Conservation (phyloP, 2,329 filamentous ascomycete genomes). For the Pochonia chlamydosporia region DNA sequence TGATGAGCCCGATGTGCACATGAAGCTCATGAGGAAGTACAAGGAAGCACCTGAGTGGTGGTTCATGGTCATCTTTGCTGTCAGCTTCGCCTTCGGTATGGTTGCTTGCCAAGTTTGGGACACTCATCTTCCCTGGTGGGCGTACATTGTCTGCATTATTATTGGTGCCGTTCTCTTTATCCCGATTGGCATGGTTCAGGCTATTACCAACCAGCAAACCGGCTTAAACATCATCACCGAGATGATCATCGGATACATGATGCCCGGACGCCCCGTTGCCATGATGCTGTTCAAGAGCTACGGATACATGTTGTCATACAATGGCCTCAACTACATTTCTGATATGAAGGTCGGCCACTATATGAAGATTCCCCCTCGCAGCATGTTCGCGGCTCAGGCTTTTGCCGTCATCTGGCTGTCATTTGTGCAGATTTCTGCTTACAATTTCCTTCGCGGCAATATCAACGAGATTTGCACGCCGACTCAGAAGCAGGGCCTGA, state of each 20-base stretch:
- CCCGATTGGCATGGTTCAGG: constrained; percentile 39
- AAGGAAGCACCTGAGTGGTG: constrained; percentile 51
- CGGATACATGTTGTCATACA: constrained; percentile 39
- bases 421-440: constrained; percentile 29
- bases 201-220: constrained; percentile 43
- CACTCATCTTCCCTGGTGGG: constrained; percentile 40
- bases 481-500: constrained; percentile 43
- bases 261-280: constrained; percentile 40
- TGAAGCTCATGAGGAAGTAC: constrained; percentile 51
- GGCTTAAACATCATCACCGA: constrained; percentile 44
- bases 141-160: constrained; percentile 31
- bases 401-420: constrained; percentile 35
- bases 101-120: constrained; percentile 27
- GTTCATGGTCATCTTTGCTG: constrained; percentile 40
- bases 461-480: constrained; percentile 48
- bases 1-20: constrained; percentile 45
- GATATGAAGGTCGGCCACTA: constrained; percentile 49
- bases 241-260: constrained; percentile 43
- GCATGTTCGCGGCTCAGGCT: constrained; percentile 40
- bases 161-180: constrained; percentile 35
- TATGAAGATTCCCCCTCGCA: constrained; percentile 47
- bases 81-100: constrained; percentile 45
- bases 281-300: constrained; percentile 46
- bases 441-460: constrained; percentile 36
- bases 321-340: constrained; percentile 40